Conservation (phyloP, 2,329 filamentous ascomycete genomes). For the Mollisiaceae sp. region DNA sequence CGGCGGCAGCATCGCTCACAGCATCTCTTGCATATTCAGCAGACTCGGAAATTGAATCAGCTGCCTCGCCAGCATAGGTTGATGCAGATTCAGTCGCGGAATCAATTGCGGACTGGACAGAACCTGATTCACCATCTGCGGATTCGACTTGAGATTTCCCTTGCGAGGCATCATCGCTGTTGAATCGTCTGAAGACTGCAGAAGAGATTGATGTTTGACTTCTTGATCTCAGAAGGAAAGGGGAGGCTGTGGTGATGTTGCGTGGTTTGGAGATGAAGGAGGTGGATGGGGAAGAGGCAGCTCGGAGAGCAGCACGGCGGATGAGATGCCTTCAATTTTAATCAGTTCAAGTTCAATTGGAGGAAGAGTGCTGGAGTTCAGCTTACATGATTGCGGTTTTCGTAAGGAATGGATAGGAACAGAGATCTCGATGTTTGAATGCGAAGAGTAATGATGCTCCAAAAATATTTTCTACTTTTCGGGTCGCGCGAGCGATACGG, state of each 20-base stretch:
- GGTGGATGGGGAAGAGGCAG: slow-evolving; percentile 53
- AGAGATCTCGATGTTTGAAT: slow-evolving; percentile 20
- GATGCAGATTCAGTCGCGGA: slow-evolving; percentile 31
- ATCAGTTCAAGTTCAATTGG: slow-evolving; percentile 23
- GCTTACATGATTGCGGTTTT: slow-evolving; percentile 38
- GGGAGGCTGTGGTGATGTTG: slow-evolving; percentile 46
- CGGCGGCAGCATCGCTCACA: slow-evolving; percentile 9
- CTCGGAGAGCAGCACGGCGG: slow-evolving; percentile 61
- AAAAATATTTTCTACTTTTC: slow-evolving; percentile 20
- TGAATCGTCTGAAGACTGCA: slow-evolving; percentile 52
- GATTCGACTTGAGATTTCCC: slow-evolving; percentile 24
- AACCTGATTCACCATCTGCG: slow-evolving; percentile 36
- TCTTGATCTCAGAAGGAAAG: slow-evolving; percentile 43
- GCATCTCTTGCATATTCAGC: slow-evolving; percentile 25
- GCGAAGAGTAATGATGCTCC: slow-evolving; percentile 23
- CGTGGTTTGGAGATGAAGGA: slow-evolving; percentile 50
- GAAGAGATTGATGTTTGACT: slow-evolving; percentile 42
- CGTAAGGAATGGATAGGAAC: slow-evolving; percentile 24
- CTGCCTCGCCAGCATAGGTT: slow-evolving; percentile 8
- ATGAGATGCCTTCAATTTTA: slow-evolving; percentile 45
- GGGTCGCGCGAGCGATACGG: slow-evolving; percentile 3
- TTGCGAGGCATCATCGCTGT: slow-evolving; percentile 49
- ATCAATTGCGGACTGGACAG: slow-evolving; percentile 34
- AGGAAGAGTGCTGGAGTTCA: not conserved
- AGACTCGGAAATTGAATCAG: slow-evolving; percentile 18